A percentile compares a stretch with the other conserved stretches of the same genome.
Evolutionary conservation across 139 green algal genomes (phyloP).

Genomic region (Marvania coccoides): DNA sequence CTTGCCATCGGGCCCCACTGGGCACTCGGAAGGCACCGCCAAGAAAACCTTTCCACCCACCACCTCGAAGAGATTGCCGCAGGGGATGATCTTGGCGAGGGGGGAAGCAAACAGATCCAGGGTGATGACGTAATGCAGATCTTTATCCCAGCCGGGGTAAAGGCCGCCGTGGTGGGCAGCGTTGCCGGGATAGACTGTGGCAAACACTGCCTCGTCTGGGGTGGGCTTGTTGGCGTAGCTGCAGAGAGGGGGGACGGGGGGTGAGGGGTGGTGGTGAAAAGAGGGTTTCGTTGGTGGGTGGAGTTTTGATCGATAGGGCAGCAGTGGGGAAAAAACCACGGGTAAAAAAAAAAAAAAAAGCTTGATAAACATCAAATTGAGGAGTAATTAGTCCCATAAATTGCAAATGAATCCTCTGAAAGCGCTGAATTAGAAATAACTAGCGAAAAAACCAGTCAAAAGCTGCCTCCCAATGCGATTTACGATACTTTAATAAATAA

Average conservation of each 20-base stretch:
- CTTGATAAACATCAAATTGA: too few relatives aligned
- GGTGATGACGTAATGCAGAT: constrained; percentile 79
- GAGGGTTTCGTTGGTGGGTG: too few relatives aligned
- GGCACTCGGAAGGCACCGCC: constrained; percentile 65
- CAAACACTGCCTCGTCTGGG: constrained; percentile 66
- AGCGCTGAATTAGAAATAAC: too few relatives aligned
- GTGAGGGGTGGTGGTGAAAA: too few relatives aligned
- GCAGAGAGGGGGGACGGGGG: not conserved
- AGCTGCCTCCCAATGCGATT: too few relatives aligned
- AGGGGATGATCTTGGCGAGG: constrained; percentile 55
- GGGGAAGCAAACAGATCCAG: constrained; percentile 63
- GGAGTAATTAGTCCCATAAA: too few relatives aligned
- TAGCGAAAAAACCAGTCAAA: too few relatives aligned
- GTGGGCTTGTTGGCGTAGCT: constrained; percentile 22
- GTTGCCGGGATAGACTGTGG: constrained; percentile 63
- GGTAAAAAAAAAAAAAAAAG: too few relatives aligned
- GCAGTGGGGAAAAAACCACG: too few relatives aligned
- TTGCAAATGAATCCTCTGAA: too few relatives aligned
- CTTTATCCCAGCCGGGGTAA: constrained; percentile 72
- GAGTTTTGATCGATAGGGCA: too few relatives aligned
- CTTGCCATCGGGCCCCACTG: constrained; percentile 50
- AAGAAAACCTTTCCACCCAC: constrained; percentile 61
- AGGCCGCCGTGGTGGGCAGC: constrained; percentile 3
- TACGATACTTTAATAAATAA: too few relatives aligned
- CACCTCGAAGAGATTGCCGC: constrained; percentile 92